A percentile compares a stretch with the other conserved stretches of the same genome.
These are phyloP conservation scores for Aspergillus candidus DNA, from an alignment of 2,329 filamentous ascomycete species.

Conservation along the genomic window DNA sequence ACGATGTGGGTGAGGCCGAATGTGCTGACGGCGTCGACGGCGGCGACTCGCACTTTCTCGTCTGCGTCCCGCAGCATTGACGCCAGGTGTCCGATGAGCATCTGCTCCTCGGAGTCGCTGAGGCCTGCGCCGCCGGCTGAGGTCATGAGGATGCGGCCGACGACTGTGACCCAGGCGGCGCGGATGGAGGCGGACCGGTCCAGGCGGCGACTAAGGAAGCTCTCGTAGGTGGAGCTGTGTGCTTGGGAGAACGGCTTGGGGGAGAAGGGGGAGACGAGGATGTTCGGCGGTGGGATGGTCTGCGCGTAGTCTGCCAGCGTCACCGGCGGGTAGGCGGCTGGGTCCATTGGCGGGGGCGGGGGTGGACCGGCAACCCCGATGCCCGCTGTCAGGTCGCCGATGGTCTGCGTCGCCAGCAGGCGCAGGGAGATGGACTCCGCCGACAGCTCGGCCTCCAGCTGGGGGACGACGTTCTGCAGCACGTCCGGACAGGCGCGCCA, in stretches of 20 bases:
- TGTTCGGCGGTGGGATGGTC: constrained; percentile 48
- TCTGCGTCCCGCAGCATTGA: constrained; percentile 83
- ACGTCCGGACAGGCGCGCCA: constrained; percentile 89
- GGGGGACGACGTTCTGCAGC: constrained; percentile 86
- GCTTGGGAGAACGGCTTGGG: constrained; percentile 84
- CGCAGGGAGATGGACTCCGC: constrained; percentile 85
- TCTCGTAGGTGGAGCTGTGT: constrained; percentile 71
- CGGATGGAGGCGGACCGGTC: constrained; percentile 82
- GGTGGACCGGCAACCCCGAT: constrained; percentile 88
- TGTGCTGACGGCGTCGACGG: constrained; percentile 74
- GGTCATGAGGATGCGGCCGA: constrained; percentile 82
- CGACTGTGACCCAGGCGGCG: constrained; percentile 76
- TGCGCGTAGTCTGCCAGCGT: constrained; percentile 42
- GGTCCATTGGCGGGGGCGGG: constrained; percentile 64
- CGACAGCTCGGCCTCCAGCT: constrained; percentile 84
- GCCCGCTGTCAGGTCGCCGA: constrained; percentile 90
- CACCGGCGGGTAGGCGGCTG: constrained; percentile 71
- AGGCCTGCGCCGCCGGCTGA: constrained; percentile 85
- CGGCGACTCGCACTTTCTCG: constrained; percentile 82
- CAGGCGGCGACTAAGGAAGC: constrained; percentile 75
- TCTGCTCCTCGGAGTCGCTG: constrained; percentile 71
- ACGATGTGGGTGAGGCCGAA: constrained; percentile 79
- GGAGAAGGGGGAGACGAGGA: constrained; percentile 75
- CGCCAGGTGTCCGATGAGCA: constrained; percentile 65
- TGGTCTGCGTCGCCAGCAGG: constrained; percentile 81